phyloP scores from a whole-genome alignment of 176 grass and related monocot species.

The Oryza punctata region DNA sequence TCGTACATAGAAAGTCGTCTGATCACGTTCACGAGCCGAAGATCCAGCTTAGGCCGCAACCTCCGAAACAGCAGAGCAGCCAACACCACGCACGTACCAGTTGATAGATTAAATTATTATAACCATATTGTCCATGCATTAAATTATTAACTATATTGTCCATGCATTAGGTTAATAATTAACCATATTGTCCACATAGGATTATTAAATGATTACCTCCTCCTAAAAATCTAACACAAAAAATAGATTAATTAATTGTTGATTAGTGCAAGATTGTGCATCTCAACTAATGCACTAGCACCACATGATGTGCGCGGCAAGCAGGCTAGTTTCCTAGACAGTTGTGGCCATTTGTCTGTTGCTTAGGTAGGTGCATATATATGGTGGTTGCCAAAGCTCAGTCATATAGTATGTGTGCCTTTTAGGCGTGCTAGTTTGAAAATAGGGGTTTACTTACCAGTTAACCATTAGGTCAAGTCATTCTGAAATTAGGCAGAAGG shows the following conservation, averaged over 20 bases:
- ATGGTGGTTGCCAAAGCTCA: slow-evolving; percentile 44
- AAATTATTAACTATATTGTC: not conserved
- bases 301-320: slow-evolving; percentile 2
- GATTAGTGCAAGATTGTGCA: slow-evolving; percentile 35
- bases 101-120: not conserved
- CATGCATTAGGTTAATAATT: not conserved
- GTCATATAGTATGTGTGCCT: slow-evolving; percentile 33
- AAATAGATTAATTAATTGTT: not conserved
- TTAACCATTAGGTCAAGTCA: slow-evolving; percentile 33
- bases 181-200: slow-evolving; percentile 9
- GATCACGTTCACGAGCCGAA: slow-evolving; percentile 24
- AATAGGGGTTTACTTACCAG: slow-evolving; percentile 27
- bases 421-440: slow-evolving; percentile 28
- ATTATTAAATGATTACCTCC: slow-evolving; percentile 5
- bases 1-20: slow-evolving; percentile 19
- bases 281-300: slow-evolving; percentile 36
- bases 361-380: slow-evolving; percentile 15
- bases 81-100: slow-evolving; percentile 23
- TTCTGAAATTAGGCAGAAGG: slow-evolving; percentile 52
- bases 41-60: slow-evolving; percentile 23
- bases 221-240: not conserved
- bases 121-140: not conserved
- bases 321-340: slow-evolving; percentile 4
- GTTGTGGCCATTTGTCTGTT: slow-evolving; percentile 14
- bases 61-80: slow-evolving; percentile 15